Evolutionary conservation across 192 early-diverging fungal genomes (phyloP), one percentile per base, ranked within the genome.

Genomic region (Coemansia sp.): DNA sequence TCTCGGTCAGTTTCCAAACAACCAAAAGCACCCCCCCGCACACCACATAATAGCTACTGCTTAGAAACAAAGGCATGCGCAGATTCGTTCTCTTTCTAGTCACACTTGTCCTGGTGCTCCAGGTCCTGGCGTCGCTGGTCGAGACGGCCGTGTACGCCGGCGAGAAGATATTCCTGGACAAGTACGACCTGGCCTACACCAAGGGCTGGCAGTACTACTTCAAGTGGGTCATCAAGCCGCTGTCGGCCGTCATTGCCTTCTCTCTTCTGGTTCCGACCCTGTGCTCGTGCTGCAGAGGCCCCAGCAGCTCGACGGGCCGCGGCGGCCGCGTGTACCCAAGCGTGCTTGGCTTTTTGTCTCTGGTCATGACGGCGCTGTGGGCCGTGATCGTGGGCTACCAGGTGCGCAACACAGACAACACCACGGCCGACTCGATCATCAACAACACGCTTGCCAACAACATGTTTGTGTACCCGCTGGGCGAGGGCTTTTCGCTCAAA

Each of bases 191-290:
- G 14, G 49, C 60, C 22, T 80, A 80, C 69, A 68, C 77, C 20
- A 67, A 66, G 55, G 72, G 72, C 14, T 80, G 77, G 77, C 72
- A 64, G 52, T 80, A 74, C 68, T 63, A 71, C 71, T 80, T 74
- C 71, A 80, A 80, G 55, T 80, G 77, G 72, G 77, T 71, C 1
- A 62, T 80, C 19, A 80, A 80, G 61, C 72, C 72, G 30, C 68
- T 80, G 35, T 80, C 77, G 39, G 64, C 68, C 8, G 61, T 24
- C 6, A n/a, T 75, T 20, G 55, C 77, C n/a, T 57, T 80, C 30
- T 54, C 55, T 24, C 61, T 80, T 56, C 32, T 70, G 47, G n/a
- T 80, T 50, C 58, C 60, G 45, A 57, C 62, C 4, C 24, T 74
- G 62, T 80, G 77, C 72, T 70, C 71, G 24, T 74, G 77, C 77